A percentile compares a stretch with the other conserved stretches of the same genome.
Conservation (phyloP, 2,329 filamentous ascomycete species). For the Leptosphaerulina australis region DNA sequence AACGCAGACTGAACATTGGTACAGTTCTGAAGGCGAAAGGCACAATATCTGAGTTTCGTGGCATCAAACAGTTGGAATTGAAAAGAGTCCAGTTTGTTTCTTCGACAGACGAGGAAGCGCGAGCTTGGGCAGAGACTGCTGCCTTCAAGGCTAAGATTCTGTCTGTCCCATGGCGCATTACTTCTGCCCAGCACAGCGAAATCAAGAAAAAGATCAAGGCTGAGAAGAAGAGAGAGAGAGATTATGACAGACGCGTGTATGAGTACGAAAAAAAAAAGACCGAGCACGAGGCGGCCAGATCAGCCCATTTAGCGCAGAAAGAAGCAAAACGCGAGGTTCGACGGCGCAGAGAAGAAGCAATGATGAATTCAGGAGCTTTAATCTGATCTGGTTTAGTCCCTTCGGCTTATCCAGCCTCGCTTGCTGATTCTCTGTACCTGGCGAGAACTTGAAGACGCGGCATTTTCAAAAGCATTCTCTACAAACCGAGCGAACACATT, state of each 20-base stretch:
- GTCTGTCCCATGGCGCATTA: slow-evolving; percentile 60
- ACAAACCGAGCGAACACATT: too few species aligned
- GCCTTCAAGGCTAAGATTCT: slow-evolving; percentile 59
- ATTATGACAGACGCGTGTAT: slow-evolving; percentile 40
- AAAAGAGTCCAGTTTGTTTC: slow-evolving; percentile 58
- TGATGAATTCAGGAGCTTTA: slow-evolving; percentile 52
- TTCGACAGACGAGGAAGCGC: slow-evolving; percentile 61
- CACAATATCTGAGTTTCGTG: slow-evolving; percentile 59
- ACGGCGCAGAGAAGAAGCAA: slow-evolving; percentile 51
- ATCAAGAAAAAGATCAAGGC: slow-evolving; percentile 50
- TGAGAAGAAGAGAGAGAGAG: slow-evolving; percentile 48
- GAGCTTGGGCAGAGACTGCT: slow-evolving; percentile 59
- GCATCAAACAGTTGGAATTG: slow-evolving; percentile 59
- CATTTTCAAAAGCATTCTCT: too few species aligned
- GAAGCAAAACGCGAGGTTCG: slow-evolving; percentile 52
- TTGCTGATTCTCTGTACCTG: too few species aligned
- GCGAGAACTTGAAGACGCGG: too few species aligned
- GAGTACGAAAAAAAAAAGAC: slow-evolving; percentile 45
- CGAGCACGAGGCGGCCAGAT: slow-evolving; percentile 40
- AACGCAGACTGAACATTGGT: slow-evolving; percentile 52
- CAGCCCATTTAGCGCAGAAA: slow-evolving; percentile 37
- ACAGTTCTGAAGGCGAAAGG: slow-evolving; percentile 63
- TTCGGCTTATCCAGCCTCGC: neutral
- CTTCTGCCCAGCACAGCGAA: slow-evolving; percentile 49
- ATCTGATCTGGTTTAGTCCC: slow-evolving; percentile 18